Evolutionary conservation across 192 early-diverging fungal species (phyloP).

Genomic region (Dispira parvispora): DNA sequence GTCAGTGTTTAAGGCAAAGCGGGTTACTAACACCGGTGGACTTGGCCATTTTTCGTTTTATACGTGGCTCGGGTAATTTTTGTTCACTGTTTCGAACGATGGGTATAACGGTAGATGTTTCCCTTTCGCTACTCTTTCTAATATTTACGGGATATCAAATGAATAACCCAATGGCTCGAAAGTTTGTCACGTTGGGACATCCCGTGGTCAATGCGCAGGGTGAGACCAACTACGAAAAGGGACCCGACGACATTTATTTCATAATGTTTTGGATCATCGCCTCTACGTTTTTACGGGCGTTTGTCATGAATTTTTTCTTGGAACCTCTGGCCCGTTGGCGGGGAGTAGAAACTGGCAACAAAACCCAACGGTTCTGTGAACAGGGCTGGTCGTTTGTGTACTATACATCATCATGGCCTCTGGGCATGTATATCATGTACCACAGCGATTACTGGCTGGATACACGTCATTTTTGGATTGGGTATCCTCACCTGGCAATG

Average conservation of each 20-base stretch:
- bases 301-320: conserved; percentile 33
- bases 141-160: background rate
- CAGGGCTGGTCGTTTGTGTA: conserved; percentile 52
- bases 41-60: too few relatives aligned
- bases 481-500: conserved; percentile 46
- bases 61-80: too few relatives aligned
- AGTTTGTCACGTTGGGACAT: background rate
- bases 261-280: conserved; percentile 45
- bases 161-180: background rate
- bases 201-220: background rate
- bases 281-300: conserved; percentile 41
- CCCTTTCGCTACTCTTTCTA: background rate
- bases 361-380: conserved; percentile 42
- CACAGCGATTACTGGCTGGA: conserved; percentile 54
- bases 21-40: too few relatives aligned
- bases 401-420: conserved; percentile 39
- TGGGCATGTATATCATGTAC: conserved; percentile 52
- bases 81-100: too few relatives aligned
- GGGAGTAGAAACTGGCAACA: conserved; percentile 15
- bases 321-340: conserved; percentile 22
- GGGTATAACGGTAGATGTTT: background rate
- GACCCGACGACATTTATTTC: conserved; percentile 39
- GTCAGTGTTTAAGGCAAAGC: too few relatives aligned
- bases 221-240: conserved; percentile 23
- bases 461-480: conserved; percentile 46